Conservation (phyloP, 495 filamentous ascomycete species). For the Penicillium nucicola region DNA sequence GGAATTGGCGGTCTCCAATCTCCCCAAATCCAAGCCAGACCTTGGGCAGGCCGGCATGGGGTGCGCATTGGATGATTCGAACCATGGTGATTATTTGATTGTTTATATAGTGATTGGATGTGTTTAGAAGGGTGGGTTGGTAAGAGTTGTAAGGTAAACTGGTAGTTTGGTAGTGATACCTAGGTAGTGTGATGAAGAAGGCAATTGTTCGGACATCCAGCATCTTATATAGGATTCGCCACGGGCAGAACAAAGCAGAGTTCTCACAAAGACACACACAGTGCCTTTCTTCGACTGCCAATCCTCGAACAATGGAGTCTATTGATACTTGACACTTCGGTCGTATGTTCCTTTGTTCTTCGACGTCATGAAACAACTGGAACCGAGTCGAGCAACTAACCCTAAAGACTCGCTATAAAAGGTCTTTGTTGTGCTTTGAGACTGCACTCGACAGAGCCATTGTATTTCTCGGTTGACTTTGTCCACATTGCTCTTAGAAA, state of each 20-base stretch:
- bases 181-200: not conserved
- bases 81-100: too few species aligned
- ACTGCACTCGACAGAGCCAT: not conserved
- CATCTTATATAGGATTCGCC: not conserved
- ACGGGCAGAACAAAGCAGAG: too few species aligned
- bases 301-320: not conserved
- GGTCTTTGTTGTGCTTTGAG: too few species aligned
- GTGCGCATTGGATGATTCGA: not conserved
- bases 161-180: too few species aligned
- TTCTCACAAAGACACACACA: not conserved
- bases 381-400: not conserved
- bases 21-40: conserved; percentile 3
- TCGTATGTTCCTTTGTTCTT: not conserved
- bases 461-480: not conserved
- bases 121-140: too few species aligned
- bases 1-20: not conserved
- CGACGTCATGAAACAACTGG: not conserved
- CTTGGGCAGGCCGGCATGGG: not conserved
- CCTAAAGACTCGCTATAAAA: too few species aligned
- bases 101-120: too few species aligned
- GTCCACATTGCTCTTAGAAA: too few species aligned
- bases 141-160: not conserved
- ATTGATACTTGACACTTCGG: not conserved
- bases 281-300: not conserved
- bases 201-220: not conserved